Evolutionary conservation across 208 protist species (phyloP).

Genomic region (Borovskyia barvae): DNA sequence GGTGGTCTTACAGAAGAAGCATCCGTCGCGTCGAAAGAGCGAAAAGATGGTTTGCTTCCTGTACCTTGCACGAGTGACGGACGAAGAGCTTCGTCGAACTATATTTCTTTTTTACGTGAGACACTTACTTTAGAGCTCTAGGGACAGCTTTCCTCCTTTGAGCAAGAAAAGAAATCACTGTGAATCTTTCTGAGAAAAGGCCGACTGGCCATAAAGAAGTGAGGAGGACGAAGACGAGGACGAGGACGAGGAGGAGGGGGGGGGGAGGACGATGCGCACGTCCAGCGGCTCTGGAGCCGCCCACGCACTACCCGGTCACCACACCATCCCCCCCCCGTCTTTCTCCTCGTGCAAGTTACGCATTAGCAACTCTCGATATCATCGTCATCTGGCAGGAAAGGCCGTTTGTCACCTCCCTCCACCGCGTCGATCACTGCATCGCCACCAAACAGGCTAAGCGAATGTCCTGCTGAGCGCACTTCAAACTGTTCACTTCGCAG

Average conservation of each 20-base stretch:
- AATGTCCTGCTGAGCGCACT: no score
- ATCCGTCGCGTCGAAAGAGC: no score
- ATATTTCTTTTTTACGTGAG: no score
- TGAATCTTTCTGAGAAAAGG: not conserved
- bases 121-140: no score
- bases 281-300: not conserved
- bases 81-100: no score
- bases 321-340: not conserved
- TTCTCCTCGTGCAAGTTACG: no score
- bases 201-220: not conserved
- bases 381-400: conserved; percentile 21
- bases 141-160: not conserved
- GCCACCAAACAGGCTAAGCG: no score
- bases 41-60: no score
- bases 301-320: not conserved
- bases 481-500: conserved; percentile 11
- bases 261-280: conserved; percentile 1
- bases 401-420: conserved; percentile 5
- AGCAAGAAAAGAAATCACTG: not conserved
- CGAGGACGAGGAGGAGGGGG: conserved; percentile 6
- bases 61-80: no score
- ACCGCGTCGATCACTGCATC: not conserved
- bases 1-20: no score
- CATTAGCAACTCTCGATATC: conserved; percentile 19
- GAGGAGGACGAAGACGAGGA: conserved; percentile 9